Evolutionary conservation across 1,284 basidiomycete genomes (phyloP), one percentile per base, ranked within the genome.

Genomic region (Tilletiopsis washingtonensis): DNA sequence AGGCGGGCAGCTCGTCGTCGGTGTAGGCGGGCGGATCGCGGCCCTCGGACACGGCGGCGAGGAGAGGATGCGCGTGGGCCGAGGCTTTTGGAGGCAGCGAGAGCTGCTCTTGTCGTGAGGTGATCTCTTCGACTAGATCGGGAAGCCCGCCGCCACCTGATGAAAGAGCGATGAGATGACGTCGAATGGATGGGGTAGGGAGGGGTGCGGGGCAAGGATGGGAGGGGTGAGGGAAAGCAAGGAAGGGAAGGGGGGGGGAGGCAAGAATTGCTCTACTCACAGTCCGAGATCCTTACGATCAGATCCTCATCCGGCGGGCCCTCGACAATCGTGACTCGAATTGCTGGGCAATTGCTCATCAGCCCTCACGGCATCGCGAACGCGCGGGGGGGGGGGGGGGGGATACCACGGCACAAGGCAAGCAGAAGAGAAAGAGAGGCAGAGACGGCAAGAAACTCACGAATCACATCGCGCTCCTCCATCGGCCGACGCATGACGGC

Each of bases 211-310:
- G n/a, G n/a, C n/a, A n/a, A n/a, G n/a, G n/a, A n/a, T n/a, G n/a
- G n/a, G n/a, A n/a, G n/a, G n/a, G n/a, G n/a, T n/a, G n/a, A n/a
- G n/a, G n/a, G n/a, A n/a, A n/a, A n/a, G n/a, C n/a, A n/a, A n/a
- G n/a, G n/a, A n/a, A n/a, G n/a, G n/a, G n/a, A n/a, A n/a, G n/a
- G n/a, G n/a, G n/a, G n/a, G n/a, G n/a, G n/a, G n/a, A n/a, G n/a
- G n/a, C n/a, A n/a, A n/a, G n/a, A n/a, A n/a, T n/a, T n/a, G n/a
- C n/a, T n/a, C 55, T 26, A 61, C 53, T 27, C 61, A 14, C 37
- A 45, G 45, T 73, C 70, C 1, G 61, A 65, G 25, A 73, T 61
- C 12, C 70, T 51, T 15, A 73, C 64, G 48, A 70, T 65, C 40
- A 73, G 45, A 42, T 73, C 70, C n/a, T 63, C 63, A 24, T 61